phyloP scores from a whole-genome alignment of 2,329 filamentous ascomycete species.

The Arthrobotrys sinensis region DNA sequence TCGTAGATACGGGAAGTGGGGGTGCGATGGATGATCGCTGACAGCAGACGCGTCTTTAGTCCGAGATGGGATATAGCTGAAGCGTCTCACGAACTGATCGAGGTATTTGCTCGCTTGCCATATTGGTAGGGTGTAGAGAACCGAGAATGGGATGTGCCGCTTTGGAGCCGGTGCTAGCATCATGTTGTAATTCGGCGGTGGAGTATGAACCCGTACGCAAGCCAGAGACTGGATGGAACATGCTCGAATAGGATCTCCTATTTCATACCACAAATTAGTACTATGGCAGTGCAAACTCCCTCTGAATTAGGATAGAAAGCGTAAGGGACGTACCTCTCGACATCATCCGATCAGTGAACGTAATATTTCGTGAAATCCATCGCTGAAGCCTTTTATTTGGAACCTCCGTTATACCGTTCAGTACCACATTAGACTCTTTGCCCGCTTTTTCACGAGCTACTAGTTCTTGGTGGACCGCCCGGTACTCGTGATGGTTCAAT shows the following conservation, averaged over 20 bases:
- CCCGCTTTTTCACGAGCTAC: too few relatives aligned
- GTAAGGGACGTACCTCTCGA: not conserved
- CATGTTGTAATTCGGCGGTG: not conserved
- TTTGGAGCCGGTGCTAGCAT: not conserved
- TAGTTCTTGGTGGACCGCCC: too few relatives aligned
- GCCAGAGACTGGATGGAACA: not conserved
- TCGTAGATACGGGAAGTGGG: too few relatives aligned
- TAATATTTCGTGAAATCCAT: conserved; percentile 1
- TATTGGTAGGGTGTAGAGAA: not conserved
- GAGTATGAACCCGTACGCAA: not conserved
- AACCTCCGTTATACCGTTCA: not conserved
- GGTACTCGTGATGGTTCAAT: too few relatives aligned
- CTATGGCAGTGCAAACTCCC: too few relatives aligned
- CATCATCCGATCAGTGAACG: too few relatives aligned
- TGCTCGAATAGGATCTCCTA: too few relatives aligned
- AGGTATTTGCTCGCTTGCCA: conserved; percentile 5
- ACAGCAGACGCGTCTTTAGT: too few relatives aligned
- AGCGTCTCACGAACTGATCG: conserved; percentile 1
- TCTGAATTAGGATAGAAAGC: not conserved
- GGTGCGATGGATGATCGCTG: too few relatives aligned
- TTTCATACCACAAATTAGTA: too few relatives aligned
- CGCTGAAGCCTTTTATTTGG: not conserved
- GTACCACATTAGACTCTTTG: too few relatives aligned
- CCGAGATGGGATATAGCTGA: too few relatives aligned
- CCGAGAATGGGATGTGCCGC: not conserved